Percentiles rank a stretch among this genome's conserved stretches.
phyloP scores from a whole-genome alignment of 2,329 filamentous ascomycete species.

The Diplodia intermedia region DNA sequence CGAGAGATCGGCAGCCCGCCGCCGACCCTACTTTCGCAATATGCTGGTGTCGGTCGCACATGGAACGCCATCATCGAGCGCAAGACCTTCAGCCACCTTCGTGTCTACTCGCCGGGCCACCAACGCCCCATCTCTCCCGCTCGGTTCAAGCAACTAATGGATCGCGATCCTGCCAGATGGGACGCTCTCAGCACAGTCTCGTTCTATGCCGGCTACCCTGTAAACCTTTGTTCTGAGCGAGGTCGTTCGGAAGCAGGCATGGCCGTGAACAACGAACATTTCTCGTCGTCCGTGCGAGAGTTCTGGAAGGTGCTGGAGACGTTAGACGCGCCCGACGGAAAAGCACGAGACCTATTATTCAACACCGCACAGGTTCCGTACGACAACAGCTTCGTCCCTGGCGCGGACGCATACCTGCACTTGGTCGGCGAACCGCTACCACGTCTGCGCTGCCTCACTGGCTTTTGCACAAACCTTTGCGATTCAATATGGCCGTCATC shows the following conservation, averaged over 20 bases:
- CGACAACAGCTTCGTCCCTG: not conserved
- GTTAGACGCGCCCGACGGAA: not conserved
- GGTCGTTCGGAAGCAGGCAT: not conserved
- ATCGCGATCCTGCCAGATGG: not conserved
- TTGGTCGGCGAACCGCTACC: not conserved
- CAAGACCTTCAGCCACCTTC: not conserved
- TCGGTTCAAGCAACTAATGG: slow-evolving; percentile 1
- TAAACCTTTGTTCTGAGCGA: not conserved
- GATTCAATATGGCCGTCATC: not conserved
- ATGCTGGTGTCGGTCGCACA: not conserved
- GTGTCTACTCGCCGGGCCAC: not conserved
- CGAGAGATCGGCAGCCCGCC: not conserved
- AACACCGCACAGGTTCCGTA: not conserved
- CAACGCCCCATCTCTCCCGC: not conserved
- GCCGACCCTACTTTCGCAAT: not conserved
- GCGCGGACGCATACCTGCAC: not conserved
- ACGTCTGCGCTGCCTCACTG: not conserved
- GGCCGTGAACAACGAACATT: not conserved
- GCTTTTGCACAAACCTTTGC: not conserved
- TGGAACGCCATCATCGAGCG: not conserved
- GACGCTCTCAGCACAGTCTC: not conserved
- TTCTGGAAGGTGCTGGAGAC: not conserved
- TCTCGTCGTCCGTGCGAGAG: not conserved
- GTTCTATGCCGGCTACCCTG: not conserved
- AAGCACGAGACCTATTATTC: too few species aligned